Evolutionary conservation across 2,329 filamentous ascomycete genomes (phyloP), one percentile per base, ranked within the genome.

Genomic region (Ophiocordyceps camponoti-leonardi): DNA sequence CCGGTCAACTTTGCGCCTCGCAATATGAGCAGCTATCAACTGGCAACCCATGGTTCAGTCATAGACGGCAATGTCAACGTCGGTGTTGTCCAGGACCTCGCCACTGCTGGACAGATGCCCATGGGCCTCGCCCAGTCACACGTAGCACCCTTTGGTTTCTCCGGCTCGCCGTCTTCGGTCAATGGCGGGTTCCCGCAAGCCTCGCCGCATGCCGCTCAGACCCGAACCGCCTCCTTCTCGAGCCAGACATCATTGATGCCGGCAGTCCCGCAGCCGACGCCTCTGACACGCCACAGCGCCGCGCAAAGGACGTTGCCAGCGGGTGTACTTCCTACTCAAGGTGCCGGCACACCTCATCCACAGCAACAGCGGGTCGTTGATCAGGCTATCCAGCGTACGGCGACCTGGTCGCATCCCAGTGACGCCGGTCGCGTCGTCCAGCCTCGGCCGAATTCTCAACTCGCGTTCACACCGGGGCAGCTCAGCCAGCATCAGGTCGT

Each of bases 401-500:
- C 18, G 16, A 19, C 6, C 5, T 39, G n/a, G 35, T 11, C 35
- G 13, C 31, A 14, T 33, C 30, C 30, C 8, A 33, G 13, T 4
- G 11, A 33, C 13, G 16, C 13, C 11, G 4, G 13, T 33, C 13
- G 10, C 13, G 31, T 20, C 20, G 39, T n/a, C 39, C 11, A 23
- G 4, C 20, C 20, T 41, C 12, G 19, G n/a, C 19, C 39, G 12
- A 12, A 23, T 14, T 12, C 10, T 22, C 39, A 2, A n/a, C 6
- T 1, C 12, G 39, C 13, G 11, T 10, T 16, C 20, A 13, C 20
- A n/a, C 14, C 19, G 12, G 20, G 12, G 16, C 20, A 18, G 12
- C 12, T 18, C n/a, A 45, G 42, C 12, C 47, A 44, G 22, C 41
- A 45, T 42, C 43, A 46, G 4, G 44, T 42, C 16, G 10, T 16